These are phyloP conservation scores for Plectosphaerella sp. DNA, from an alignment of 2,329 filamentous ascomycete species.

Conservation along the genomic window DNA sequence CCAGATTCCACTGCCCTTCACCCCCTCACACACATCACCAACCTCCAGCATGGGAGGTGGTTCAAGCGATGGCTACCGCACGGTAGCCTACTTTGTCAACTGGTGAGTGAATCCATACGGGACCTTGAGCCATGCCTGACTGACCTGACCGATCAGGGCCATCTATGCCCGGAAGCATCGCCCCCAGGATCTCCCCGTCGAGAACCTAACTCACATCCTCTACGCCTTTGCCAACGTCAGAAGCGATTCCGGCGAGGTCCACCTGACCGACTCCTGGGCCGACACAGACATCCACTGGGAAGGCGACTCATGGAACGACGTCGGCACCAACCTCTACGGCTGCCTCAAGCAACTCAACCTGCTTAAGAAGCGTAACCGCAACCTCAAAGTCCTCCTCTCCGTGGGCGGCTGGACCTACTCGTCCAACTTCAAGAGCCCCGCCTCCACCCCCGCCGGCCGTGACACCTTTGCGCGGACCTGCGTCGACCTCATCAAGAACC, in stretches of 20 bases:
- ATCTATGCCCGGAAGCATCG: slow-evolving; percentile 83
- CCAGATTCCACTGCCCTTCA: slow-evolving; percentile 2
- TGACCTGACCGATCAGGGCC: slow-evolving; percentile 43
- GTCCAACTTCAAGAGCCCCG: slow-evolving; percentile 72
- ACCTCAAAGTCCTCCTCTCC: slow-evolving; percentile 79
- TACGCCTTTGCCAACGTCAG: slow-evolving; percentile 89
- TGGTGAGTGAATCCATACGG: slow-evolving; percentile 37
- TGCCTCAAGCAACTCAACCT: slow-evolving; percentile 86
- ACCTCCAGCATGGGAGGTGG: slow-evolving; percentile 35
- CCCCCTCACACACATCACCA: background rate
- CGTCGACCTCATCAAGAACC: slow-evolving; percentile 70
- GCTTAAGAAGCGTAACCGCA: slow-evolving; percentile 74
- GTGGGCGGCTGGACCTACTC: slow-evolving; percentile 94
- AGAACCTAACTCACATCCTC: slow-evolving; percentile 82
- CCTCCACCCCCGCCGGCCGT: slow-evolving; percentile 66
- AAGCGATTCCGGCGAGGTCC: slow-evolving; percentile 73
- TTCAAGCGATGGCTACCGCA: slow-evolving; percentile 48
- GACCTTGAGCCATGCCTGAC: slow-evolving; percentile 7
- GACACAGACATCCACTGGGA: slow-evolving; percentile 72
- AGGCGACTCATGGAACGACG: slow-evolving; percentile 65
- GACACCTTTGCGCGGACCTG: slow-evolving; percentile 68
- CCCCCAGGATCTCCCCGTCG: slow-evolving; percentile 77
- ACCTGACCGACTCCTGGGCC: slow-evolving; percentile 59
- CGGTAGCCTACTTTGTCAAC: slow-evolving; percentile 72
- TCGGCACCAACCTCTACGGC: slow-evolving; percentile 79